Percentiles rank a stretch among this genome's conserved stretches.
These are phyloP conservation scores for Immersiella caudata DNA, from an alignment of 495 filamentous ascomycete species.

Conservation along the genomic window DNA sequence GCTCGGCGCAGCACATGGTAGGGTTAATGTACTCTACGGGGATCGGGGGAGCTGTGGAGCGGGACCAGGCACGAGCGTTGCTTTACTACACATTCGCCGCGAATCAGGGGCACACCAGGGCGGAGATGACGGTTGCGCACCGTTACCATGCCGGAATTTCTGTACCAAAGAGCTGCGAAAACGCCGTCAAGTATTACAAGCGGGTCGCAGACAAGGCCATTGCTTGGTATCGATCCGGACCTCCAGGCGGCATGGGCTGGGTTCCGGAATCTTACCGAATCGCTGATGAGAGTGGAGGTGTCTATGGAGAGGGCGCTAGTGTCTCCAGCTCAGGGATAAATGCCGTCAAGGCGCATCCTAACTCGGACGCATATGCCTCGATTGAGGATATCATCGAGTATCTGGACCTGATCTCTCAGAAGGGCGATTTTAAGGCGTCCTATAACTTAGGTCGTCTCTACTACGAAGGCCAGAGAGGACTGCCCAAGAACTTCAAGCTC, in stretches of 20 bases:
- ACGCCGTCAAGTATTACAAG: conserved; percentile 86
- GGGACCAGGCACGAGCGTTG: conserved; percentile 88
- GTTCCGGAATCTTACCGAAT: conserved; percentile 73
- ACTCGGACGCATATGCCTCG: conserved; percentile 75
- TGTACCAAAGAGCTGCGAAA: conserved; percentile 80
- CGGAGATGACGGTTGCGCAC: conserved; percentile 93
- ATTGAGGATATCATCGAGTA: conserved; percentile 95
- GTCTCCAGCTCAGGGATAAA: conserved; percentile 88
- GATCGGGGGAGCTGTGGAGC: conserved; percentile 77
- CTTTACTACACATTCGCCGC: conserved; percentile 96
- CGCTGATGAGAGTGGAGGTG: conserved; percentile 87
- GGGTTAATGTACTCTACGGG: conserved; percentile 97
- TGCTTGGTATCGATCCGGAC: conserved; percentile 79
- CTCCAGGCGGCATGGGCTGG: conserved; percentile 84
- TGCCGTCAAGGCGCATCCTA: conserved; percentile 68
- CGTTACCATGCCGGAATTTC: conserved; percentile 86
- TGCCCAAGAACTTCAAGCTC: conserved; percentile 70
- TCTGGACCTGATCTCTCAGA: conserved; percentile 88
- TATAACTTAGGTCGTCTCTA: conserved; percentile 86
- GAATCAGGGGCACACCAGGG: conserved; percentile 75
- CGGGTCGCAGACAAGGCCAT: conserved; percentile 93
- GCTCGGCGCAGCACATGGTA: conserved; percentile 90
- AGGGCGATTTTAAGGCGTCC: conserved; percentile 89
- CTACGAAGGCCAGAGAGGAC: conserved; percentile 80
- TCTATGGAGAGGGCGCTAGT: conserved; percentile 94